Evolutionary conservation across 768 basidiomycete species (phyloP).

Genomic region (Leccinum disarticulatum): DNA sequence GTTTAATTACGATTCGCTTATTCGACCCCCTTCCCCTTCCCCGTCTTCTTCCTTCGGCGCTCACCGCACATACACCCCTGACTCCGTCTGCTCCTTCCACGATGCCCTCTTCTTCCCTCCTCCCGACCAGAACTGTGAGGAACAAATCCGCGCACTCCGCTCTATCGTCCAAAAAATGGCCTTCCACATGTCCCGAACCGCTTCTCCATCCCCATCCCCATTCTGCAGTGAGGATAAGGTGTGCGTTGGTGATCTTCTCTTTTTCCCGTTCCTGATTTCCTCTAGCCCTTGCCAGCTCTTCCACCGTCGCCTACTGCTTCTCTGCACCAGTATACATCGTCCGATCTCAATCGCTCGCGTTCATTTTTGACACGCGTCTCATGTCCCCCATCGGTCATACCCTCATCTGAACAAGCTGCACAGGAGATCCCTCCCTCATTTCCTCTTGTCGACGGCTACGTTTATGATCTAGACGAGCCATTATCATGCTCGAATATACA

Average conservation of each 20-base stretch:
- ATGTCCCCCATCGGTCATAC: constrained; percentile 31
- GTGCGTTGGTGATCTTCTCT: fast-evolving
- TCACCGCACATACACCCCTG: constrained; percentile 17
- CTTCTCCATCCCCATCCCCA: neutral
- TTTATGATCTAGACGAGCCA: constrained; percentile 15
- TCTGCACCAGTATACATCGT: constrained; percentile 20
- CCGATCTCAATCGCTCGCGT: constrained; percentile 23
- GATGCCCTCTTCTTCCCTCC: constrained; percentile 37
- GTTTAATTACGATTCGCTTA: neutral
- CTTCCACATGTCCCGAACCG: constrained; percentile 17
- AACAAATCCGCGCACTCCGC: constrained; percentile 32
- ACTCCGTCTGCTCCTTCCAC: constrained; percentile 28
- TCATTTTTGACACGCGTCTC: constrained; percentile 31
- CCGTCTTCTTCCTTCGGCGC: constrained; percentile 34
- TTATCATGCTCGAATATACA: neutral
- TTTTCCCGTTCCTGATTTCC: neutral
- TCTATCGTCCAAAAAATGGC: constrained; percentile 39
- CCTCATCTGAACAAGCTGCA: constrained; percentile 31
- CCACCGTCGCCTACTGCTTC: constrained; percentile 31
- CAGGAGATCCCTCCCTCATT: constrained; percentile 26
- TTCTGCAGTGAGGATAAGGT: constrained; percentile 15
- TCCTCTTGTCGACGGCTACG: constrained; percentile 5
- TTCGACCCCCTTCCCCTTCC: constrained; percentile 25
- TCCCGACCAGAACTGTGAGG: constrained; percentile 19
- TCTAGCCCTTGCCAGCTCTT: constrained; percentile 18